A percentile compares a stretch with the other conserved stretches of the same genome.
These are phyloP conservation scores for Wickerhamiella bombiphila DNA, from an alignment of 805 yeast species.

Conservation along the genomic window DNA sequence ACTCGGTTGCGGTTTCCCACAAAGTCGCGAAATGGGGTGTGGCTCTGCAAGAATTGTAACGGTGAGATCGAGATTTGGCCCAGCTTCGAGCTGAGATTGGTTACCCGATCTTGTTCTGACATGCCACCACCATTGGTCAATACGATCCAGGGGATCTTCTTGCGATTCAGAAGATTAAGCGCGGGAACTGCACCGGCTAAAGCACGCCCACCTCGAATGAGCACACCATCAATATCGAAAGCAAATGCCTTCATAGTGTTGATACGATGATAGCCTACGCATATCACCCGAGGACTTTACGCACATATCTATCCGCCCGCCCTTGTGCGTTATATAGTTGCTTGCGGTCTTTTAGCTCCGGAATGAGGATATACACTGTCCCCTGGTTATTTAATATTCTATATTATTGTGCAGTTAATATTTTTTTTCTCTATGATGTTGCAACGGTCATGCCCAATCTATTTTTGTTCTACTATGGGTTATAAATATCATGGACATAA, in stretches of 20 bases:
- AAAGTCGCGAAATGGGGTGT: constrained; percentile 82
- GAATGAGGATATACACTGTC: too few relatives aligned
- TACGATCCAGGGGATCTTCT: constrained; percentile 69
- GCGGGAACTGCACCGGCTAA: constrained; percentile 72
- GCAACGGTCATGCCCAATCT: too few relatives aligned
- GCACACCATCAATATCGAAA: constrained; percentile 86
- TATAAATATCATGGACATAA: too few relatives aligned
- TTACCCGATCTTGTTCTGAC: constrained; percentile 59
- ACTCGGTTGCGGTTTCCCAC: constrained; percentile 56
- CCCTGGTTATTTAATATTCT: too few relatives aligned
- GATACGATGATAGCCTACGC: too few relatives aligned
- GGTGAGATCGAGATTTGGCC: constrained; percentile 41
- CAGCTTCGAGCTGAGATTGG: constrained; percentile 50
- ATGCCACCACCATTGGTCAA: constrained; percentile 91
- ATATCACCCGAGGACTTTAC: too few relatives aligned
- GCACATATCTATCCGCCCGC: too few relatives aligned
- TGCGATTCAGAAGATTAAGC: constrained; percentile 51
- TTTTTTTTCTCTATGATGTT: too few relatives aligned
- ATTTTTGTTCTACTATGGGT: too few relatives aligned
- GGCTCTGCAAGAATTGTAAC: constrained; percentile 82
- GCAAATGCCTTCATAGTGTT: constrained; percentile 46
- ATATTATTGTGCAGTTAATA: too few relatives aligned
- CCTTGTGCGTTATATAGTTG: too few relatives aligned
- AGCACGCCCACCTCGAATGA: constrained; percentile 70
- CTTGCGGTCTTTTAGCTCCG: too few relatives aligned